These are phyloP conservation scores for Raffaelea albimanens DNA, from an alignment of 2,329 filamentous ascomycete species.

Conservation along the genomic window DNA sequence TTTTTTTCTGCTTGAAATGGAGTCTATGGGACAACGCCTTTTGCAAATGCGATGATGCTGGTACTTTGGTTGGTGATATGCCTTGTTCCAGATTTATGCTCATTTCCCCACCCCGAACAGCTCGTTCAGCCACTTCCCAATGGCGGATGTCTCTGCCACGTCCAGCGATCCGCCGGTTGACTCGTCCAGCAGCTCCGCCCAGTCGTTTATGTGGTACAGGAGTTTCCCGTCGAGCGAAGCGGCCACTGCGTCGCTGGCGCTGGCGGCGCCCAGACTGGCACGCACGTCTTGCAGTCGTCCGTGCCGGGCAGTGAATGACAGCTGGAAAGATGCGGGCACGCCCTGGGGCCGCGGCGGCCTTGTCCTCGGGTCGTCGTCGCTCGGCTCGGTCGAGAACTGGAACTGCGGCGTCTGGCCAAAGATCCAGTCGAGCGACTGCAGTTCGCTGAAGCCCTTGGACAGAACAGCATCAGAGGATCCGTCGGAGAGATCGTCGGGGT, in stretches of 20 bases:
- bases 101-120: constrained; percentile 16
- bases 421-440: constrained; percentile 64
- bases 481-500: constrained; percentile 38
- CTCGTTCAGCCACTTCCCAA: constrained; percentile 21
- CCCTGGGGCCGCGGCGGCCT: constrained; percentile 39
- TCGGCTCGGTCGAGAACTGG: constrained; percentile 54
- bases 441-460: constrained; percentile 46
- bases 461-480: constrained; percentile 31
- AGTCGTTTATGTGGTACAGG: constrained; percentile 20
- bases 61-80: too few species aligned
- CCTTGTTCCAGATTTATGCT: neutral
- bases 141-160: neutral
- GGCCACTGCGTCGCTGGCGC: constrained; percentile 13
- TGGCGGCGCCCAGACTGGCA: too few species aligned
- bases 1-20: too few species aligned
- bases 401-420: constrained; percentile 84
- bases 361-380: constrained; percentile 47
- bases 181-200: constrained; percentile 15
- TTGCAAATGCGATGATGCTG: too few species aligned
- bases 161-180: constrained; percentile 10
- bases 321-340: constrained; percentile 29
- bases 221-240: constrained; percentile 14
- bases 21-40: too few species aligned
- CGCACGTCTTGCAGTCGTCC: constrained; percentile 25
- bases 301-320: constrained; percentile 28